Evolutionary conservation across 2,329 filamentous ascomycete genomes (phyloP), one percentile per base, ranked within the genome.

Genomic region (Colletotrichum sp.): DNA sequence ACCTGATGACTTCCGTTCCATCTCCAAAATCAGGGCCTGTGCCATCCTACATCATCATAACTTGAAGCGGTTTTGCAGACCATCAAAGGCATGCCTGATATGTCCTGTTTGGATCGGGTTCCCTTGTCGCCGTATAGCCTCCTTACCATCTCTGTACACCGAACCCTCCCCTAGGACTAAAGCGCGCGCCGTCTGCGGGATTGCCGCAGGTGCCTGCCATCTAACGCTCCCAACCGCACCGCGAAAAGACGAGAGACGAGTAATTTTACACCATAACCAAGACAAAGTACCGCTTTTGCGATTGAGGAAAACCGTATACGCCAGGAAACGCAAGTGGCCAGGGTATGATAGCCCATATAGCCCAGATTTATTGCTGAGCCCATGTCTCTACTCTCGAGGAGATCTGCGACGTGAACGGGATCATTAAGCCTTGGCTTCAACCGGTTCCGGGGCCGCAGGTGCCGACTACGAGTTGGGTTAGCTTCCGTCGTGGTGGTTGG

Each of bases 401-500:
- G 56, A 32, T 69, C 34, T 34, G 70, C 43, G 71, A 70, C 27
- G 48, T 70, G n/a, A 62, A 61, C 58, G 66, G 32, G 30, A 30
- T 32, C 15, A 75, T 79, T 80, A 87, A 70, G 85, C 83, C 28
- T 82, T 77, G n/a, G 85, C 80, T 72, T 86, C 85, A 56, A 85
- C 82, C 28, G 83, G 80, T 78, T 84, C 84, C 27, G 82, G 72
- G 43, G 82, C 78, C 76, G 81, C 82, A 65, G 76, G 69, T 77
- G 80, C 77, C 80, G 71, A 55, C 74, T 76, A 62, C 22, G 16
- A 52, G 25, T 28, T 15, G 18, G 30, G 65, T 76, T 71, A 76
- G 74, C 36, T 61, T 34, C 6, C 4, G 56, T 34, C 30, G 15
- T 8, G 6, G 43, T 39, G 34, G 34, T 70, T 39, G 27, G 22